Percentiles rank a stretch among this genome's conserved stretches.
Conservation (phyloP, 495 filamentous ascomycete species). For the Echria macrotheca region DNA sequence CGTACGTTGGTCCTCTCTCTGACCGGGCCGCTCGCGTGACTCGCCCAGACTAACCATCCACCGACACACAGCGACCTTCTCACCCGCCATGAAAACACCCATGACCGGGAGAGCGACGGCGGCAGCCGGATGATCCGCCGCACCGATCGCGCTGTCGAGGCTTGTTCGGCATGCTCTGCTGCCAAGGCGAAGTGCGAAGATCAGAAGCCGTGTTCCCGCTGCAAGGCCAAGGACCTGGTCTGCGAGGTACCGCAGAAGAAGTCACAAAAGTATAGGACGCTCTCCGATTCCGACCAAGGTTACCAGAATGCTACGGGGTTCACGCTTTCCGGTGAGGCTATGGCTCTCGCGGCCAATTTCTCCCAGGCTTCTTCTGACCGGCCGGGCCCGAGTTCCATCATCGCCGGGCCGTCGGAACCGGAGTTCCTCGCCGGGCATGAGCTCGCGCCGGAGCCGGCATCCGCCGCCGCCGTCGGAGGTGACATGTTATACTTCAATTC, state of each 20-base stretch:
- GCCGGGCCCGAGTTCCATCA: no score
- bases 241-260: constrained; percentile 15
- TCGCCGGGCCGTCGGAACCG: no score
- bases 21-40: no score
- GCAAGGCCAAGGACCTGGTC: constrained; percentile 11
- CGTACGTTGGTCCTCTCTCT: constrained; percentile 11
- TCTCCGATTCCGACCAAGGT: not conserved
- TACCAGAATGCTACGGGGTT: no score
- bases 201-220: constrained; percentile 23
- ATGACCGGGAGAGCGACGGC: constrained; percentile 20
- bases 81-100: constrained; percentile 21
- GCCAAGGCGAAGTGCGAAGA: constrained; percentile 25
- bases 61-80: constrained; percentile 18
- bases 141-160: constrained; percentile 18
- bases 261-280: constrained; percentile 10
- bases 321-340: no score
- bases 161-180: constrained; percentile 17
- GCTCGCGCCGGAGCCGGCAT: no score
- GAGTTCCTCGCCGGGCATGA: no score
- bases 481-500: constrained; percentile 13
- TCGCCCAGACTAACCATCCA: constrained; percentile 1
- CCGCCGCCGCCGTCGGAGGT: constrained; percentile 8
- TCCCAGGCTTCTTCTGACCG: no score
- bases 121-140: constrained; percentile 17
- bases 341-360: no score